Evolutionary conservation across 495 filamentous ascomycete genomes (phyloP).

Genomic region (Podospora appendiculata): DNA sequence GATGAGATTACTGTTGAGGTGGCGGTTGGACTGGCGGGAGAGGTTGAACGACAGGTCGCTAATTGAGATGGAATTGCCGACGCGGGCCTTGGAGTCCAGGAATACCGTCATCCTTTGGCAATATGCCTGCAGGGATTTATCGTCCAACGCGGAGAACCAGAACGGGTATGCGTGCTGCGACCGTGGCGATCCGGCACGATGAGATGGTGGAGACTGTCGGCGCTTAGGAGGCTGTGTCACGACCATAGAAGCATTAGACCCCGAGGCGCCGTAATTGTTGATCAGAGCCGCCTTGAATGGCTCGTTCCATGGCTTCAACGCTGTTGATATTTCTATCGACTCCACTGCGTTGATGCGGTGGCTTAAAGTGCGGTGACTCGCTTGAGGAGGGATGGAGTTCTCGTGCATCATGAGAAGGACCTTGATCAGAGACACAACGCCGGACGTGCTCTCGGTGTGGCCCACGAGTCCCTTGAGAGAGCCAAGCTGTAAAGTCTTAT

Average conservation of each 20-base stretch:
- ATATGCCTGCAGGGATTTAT: not conserved
- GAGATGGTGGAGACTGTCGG: not conserved
- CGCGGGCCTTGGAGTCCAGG: not conserved
- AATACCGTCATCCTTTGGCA: not conserved
- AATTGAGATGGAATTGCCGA: constrained; percentile 7
- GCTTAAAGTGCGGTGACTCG: constrained; percentile 21
- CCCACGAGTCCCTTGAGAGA: not conserved
- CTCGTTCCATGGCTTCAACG: not conserved
- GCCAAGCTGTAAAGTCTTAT: no score
- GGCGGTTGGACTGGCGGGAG: not conserved
- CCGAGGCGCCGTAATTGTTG: constrained; percentile 24
- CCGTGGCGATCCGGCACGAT: no score
- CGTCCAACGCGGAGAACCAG: constrained; percentile 6
- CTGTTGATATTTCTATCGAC: constrained; percentile 30
- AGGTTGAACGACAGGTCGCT: not conserved
- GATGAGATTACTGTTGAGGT: not conserved
- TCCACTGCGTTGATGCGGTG: constrained; percentile 25
- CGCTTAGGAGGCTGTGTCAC: not conserved
- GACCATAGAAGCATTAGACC: constrained; percentile 15
- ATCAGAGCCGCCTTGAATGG: constrained; percentile 5
- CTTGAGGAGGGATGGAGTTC: not conserved
- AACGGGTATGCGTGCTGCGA: constrained; percentile 11
- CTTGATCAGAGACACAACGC: constrained; percentile 37
- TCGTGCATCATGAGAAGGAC: not conserved
- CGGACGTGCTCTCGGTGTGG: constrained; percentile 9